Base-by-base conservation (phyloP, 139 green algal species). In the Chlorella sp. region DNA sequence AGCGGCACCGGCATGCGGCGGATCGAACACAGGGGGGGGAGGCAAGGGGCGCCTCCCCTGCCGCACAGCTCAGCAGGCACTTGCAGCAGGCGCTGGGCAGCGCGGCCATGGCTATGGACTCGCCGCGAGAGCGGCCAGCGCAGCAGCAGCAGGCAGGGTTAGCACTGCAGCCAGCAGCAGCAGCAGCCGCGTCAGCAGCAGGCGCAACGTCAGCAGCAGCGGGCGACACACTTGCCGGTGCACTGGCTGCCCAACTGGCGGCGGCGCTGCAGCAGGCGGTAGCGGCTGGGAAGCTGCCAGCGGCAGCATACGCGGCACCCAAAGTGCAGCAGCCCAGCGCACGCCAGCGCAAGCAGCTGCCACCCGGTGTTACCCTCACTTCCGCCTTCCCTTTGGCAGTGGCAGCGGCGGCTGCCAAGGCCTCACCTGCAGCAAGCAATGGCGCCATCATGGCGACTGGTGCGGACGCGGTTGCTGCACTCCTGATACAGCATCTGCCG, bases 311-410 rank as follows among this genome's bases (percentile, higher is more conserved):
- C 62, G 69, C 85, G 0, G 9, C 64, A 1, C 55, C 79, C 39
- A 69, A 39, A 2, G 85, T 87, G 51, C 51, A 67, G 76, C 85
- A 74, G 47, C 73, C 81, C 34, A 79, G n/a, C 3, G 69, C 56
- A 6, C 86, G 82, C 55, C 79, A 83, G 79, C 36, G 39, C 13
- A 87, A 87, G 70, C 28, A 34, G 51, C 65, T 89, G 30, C 68
- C 79, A 3, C 16, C 57, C 3, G 79, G 41, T 28, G 85, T 88
- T 12, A 74, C 51, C 1, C 36, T 70, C 34, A 89, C 85, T 7
- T 63, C 68, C 3, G 38, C 85, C 21, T 86, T 64, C 5, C n/a
- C 85, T 0, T 68, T 89, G 78, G 70, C 78, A 23, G 83, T 83
- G 57, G 83, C 78, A 68, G 80, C 70, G 44, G 75, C 68, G 39